Evolutionary conservation across 768 basidiomycete species (phyloP), one percentile per base, ranked within the genome.

Genomic region (Leucosporidium scottii): DNA sequence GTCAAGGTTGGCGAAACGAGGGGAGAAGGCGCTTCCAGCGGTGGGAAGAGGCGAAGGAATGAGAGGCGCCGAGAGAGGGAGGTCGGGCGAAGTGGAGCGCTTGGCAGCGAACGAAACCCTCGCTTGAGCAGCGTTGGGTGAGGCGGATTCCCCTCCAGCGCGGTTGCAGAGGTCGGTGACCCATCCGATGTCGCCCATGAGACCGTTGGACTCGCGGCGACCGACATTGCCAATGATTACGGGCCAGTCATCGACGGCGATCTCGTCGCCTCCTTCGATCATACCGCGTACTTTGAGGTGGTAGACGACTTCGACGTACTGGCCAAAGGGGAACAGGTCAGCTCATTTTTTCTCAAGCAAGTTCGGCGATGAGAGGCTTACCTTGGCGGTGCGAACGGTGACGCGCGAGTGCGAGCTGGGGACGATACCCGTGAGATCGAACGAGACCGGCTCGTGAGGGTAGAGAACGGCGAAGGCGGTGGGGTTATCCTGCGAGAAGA

Each of bases 241-340:
- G 36, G 56, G 49, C 70, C 70, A 71, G 36, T 54, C n/a, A 49
- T 71, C 70, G 56, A 71, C 31, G 0, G 50, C 2, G 66, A 71
- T 10, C 28, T 71, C 70, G n/a, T 64, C 70, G 48, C 60, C 66
- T 47, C 63, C 66, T 50, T 71, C 70, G 63, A 71, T 28, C 49
- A 65, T 61, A 13, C 63, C 70, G 27, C 66, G 65, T 8, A 71
- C 20, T 31, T 71, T 64, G 50, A 71, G 63, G 27, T 67, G 63
- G 63, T 71, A 71, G 8, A 62, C 28, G 50, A 71, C 62, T 25
- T 71, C 70, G 60, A 71, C 56, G 56, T 71, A 66, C 65, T 69
- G 65, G 7, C 13, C n/a, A 0, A 25, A 49, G 2, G 51, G 51
- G 51, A n/a, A 10, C 5, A 5, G 50, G 28, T 53, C 18, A 28